Evolutionary conservation across 805 yeast species (phyloP), one percentile per base, ranked within the genome.

Genomic region (Candida arabinofermentans): DNA sequence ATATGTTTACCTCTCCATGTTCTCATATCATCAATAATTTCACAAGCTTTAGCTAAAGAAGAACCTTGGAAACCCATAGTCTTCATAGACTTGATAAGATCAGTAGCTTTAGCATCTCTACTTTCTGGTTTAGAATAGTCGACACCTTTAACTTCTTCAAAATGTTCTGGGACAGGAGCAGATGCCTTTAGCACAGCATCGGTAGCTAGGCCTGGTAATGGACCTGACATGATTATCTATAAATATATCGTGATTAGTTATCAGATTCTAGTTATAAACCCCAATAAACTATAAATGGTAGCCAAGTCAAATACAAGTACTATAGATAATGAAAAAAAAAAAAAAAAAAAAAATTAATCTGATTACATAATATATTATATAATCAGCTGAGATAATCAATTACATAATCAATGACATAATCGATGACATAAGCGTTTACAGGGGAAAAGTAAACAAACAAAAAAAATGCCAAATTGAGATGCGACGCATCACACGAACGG

Each of bases 51-150:
- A 24, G 89, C 82, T 36, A 93, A 74, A 6, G 91, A 75, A 7
- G 90, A 78, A 8, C 95, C 99, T 69, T 93, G 99, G 71, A 91
- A 93, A 7, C 99, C 99, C 97, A 95, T 93, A 29, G 80, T 81
- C 54, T 72, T 81, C 99, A 95, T 93, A 24, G 91, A 78, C 26
- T 70, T 71, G 49, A 93, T 75, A 50, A 93, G 70, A 55, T 86
- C 90, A 12, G 74, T 71, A 32, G 98, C 99, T 34, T 74, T 70
- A 76, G 86, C 79, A 64, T 90, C 79, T 53, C 75, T 76, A 42
- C 91, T 85, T 39, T 75, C 77, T 32, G 85, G 83, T 53, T 80
- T 74, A 35, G 91, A 81, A 67, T 91, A 93, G 65, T 93, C 97
- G 38, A 93, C 80, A 43, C 99, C 99, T 43, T 77, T 70, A 21